Evolutionary conservation across 305 asterid genomes (phyloP), one percentile per base, ranked within the genome.

Genomic region (Coffea humblotiana): DNA sequence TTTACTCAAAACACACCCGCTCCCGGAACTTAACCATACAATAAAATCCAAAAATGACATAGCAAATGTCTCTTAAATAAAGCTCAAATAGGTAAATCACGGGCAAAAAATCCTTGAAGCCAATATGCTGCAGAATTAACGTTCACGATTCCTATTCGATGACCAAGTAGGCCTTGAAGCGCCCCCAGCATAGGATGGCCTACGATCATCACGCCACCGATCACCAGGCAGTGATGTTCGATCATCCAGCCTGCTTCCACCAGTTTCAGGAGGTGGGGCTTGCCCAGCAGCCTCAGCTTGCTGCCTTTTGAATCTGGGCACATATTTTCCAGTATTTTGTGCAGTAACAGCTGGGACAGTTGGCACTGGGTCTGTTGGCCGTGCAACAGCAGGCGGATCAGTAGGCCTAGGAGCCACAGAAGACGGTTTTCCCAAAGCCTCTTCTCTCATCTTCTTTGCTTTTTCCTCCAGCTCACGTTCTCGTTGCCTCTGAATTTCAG

Each of bases 401-500:
- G 82, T 64, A 23, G 78, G 81, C 82, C 85, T 86, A 5, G 90
- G 66, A 60, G 90, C 84, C 65, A 58, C 78, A 2, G 87, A 76
- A 66, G 82, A 61, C 18, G 91, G 65, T 81, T 56, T 86, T 68
- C 93, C 90, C 80, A 93, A 84, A 61, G 83, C 68, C 83, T 90
- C 96, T 43, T 91, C 98, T 86, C 75, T 93, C 87, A 88, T 0
- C 81, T 69, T 93, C 86, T 80, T 87, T 51, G 81, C 97, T 85
- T 91, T 94, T 78, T 96, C 99, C 79, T 94, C 98, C 87, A 93
- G 77, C 86, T 94, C 99, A 82, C 82, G 82, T 87, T 92, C 92
- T 32, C 97, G 85, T 78, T 89, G 97, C 90, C 97, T 92, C 91
- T 94, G 98, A 85, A 90, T 96, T 81, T 92, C 95, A 52, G 98